Conservation (phyloP, 148 eudicot genomes). For the Polygonum aviculare region DNA sequence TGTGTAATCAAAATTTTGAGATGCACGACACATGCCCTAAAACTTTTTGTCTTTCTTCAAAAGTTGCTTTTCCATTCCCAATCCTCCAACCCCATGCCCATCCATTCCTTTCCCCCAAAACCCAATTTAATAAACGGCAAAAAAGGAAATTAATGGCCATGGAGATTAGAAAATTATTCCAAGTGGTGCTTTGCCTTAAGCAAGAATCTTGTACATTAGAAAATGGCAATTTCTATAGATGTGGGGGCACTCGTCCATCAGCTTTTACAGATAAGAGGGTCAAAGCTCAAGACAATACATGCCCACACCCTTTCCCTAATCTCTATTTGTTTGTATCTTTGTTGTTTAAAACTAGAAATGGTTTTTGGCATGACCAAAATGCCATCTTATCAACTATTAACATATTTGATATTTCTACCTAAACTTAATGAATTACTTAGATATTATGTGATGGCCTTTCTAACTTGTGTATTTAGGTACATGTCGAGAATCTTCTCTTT, state of each 20-base stretch:
- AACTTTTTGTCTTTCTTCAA: background rate
- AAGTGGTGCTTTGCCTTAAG: background rate
- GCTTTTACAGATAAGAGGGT: constrained; percentile 4
- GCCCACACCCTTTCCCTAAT: background rate
- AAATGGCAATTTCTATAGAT: background rate
- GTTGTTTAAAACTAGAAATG: background rate
- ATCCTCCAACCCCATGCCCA: constrained; percentile 6
- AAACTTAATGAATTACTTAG: no score
- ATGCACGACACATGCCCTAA: background rate
- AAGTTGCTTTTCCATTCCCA: background rate
- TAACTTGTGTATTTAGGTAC: no score
- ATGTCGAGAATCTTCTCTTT: no score
- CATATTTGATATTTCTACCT: no score
- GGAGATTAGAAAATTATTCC: background rate
- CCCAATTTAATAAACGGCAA: background rate
- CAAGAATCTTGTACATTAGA: constrained; percentile 6
- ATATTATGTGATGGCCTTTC: no score
- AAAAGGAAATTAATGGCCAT: background rate
- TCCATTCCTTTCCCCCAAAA: background rate
- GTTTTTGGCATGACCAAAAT: no score
- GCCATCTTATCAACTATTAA: no score
- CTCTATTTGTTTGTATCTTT: background rate
- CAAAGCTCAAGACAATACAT: background rate
- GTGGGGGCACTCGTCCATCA: constrained; percentile 5
- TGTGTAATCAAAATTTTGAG: background rate